Evolutionary conservation across 2,329 filamentous ascomycete species (phyloP).

Genomic region (Cladosporium sp.): DNA sequence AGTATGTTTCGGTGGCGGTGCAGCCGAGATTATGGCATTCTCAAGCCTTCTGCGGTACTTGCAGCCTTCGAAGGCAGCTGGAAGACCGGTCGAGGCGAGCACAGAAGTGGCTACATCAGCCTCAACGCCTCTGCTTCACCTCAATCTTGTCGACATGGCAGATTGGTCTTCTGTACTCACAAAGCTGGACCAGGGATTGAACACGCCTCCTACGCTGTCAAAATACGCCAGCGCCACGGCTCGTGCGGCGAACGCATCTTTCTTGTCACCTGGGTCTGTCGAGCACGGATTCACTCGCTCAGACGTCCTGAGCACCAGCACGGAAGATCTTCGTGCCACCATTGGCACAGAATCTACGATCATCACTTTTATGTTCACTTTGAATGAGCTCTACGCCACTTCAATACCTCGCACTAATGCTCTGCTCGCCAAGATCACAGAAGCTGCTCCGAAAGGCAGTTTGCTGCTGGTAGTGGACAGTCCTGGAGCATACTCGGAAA

Average conservation of each 20-base stretch:
- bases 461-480: conserved; percentile 85
- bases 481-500: conserved; percentile 86
- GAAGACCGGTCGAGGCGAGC: conserved; percentile 13
- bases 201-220: conserved; percentile 43
- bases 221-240: conserved; percentile 46
- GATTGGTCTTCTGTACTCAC: conserved; percentile 66
- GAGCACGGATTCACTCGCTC: conserved; percentile 43
- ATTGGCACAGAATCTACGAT: conserved; percentile 38
- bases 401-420: conserved; percentile 71
- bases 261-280: conserved; percentile 31
- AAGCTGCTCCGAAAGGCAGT: conserved; percentile 53
- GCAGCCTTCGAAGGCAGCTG: conserved; percentile 8
- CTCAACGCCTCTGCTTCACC: not conserved
- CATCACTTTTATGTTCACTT: conserved; percentile 84
- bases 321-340: conserved; percentile 27
- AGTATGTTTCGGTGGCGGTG: conserved; percentile 61
- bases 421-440: conserved; percentile 68
- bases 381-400: conserved; percentile 88
- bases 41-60: conserved; percentile 44
- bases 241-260: conserved; percentile 37
- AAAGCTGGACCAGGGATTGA: conserved; percentile 56
- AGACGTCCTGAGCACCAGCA: conserved; percentile 46
- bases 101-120: conserved; percentile 58
- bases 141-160: conserved; percentile 38
- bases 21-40: conserved; percentile 63